A percentile compares a stretch with the other conserved stretches of the same genome.
Evolutionary conservation across 768 basidiomycete species (phyloP).

Genomic region (Rubroboletus pulcherrimus): DNA sequence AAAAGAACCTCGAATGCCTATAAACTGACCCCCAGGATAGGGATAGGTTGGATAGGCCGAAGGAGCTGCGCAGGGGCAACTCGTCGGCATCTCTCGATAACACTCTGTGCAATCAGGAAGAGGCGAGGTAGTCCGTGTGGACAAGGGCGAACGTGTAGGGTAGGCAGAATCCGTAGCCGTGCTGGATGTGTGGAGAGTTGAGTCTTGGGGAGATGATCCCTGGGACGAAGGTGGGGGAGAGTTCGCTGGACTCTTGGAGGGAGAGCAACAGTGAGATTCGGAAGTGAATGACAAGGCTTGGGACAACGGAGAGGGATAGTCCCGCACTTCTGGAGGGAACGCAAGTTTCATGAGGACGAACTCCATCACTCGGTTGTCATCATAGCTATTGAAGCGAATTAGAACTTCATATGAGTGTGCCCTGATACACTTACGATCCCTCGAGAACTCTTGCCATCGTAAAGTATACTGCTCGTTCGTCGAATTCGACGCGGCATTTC

Average conservation of each 20-base stretch:
- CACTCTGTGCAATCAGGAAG: conserved; percentile 16
- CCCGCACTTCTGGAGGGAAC: conserved; percentile 50
- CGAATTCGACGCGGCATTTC: conserved; percentile 78
- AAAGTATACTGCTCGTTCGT: conserved; percentile 66
- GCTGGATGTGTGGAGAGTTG: conserved; percentile 13
- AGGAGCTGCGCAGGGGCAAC: background rate
- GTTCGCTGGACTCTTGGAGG: conserved; percentile 25
- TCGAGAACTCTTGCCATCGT: conserved; percentile 66
- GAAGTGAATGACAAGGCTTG: conserved; percentile 9
- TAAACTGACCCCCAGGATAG: conserved; percentile 2
- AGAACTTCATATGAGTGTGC: background rate
- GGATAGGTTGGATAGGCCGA: conserved; percentile 9
- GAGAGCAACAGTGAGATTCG: conserved; percentile 16
- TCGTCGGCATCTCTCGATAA: conserved; percentile 13
- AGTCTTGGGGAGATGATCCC: conserved; percentile 25
- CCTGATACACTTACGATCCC: conserved; percentile 39
- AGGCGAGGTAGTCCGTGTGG: conserved; percentile 20
- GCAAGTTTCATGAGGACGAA: conserved; percentile 67
- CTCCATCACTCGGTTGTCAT: conserved; percentile 63
- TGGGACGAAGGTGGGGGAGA: conserved; percentile 29
- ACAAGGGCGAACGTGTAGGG: conserved; percentile 23
- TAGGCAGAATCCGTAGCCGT: conserved; percentile 4
- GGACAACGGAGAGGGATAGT: conserved; percentile 22
- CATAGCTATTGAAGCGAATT: conserved; percentile 36
- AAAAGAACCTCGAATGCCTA: conserved; percentile 1